These are phyloP conservation scores for Paramecium primaurelia DNA, from an alignment of 73 alveolate species.

Conservation along the genomic window DNA sequence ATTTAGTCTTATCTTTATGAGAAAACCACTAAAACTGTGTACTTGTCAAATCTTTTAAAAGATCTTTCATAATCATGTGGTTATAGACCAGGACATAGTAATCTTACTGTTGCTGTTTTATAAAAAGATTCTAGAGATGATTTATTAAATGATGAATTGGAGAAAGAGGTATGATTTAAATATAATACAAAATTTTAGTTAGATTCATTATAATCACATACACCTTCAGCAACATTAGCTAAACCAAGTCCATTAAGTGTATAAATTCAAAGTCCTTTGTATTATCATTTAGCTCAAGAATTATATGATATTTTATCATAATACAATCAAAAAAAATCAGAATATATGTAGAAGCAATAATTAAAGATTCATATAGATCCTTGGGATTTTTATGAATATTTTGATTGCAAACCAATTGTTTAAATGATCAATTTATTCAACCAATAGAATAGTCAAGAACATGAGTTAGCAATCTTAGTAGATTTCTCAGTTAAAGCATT, in stretches of 20 bases:
- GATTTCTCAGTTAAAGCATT: not conserved
- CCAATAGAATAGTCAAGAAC: not conserved
- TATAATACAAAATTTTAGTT: not conserved
- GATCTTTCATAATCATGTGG: not conserved
- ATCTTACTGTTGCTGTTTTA: conserved; percentile 18
- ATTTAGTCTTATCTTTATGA: not conserved
- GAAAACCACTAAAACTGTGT: not conserved
- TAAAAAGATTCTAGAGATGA: not conserved
- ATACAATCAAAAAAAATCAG: not conserved
- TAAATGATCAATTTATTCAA: not conserved
- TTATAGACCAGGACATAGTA: not conserved
- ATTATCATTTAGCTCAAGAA: not conserved
- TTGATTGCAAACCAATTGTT: conserved; percentile 15
- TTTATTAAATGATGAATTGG: not conserved
- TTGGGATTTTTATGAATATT: conserved; percentile 38
- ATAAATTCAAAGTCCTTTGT: not conserved
- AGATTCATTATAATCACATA: not conserved
- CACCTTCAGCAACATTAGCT: not conserved
- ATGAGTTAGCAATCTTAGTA: not conserved
- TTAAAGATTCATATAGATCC: conserved; percentile 26
- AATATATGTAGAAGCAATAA: not conserved
- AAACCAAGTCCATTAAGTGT: not conserved
- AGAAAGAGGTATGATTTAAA: not conserved
- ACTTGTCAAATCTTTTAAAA: not conserved
- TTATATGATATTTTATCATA: not conserved